phyloP scores from a whole-genome alignment of 495 filamentous ascomycete species.

The Chaetomium cochliodes region DNA sequence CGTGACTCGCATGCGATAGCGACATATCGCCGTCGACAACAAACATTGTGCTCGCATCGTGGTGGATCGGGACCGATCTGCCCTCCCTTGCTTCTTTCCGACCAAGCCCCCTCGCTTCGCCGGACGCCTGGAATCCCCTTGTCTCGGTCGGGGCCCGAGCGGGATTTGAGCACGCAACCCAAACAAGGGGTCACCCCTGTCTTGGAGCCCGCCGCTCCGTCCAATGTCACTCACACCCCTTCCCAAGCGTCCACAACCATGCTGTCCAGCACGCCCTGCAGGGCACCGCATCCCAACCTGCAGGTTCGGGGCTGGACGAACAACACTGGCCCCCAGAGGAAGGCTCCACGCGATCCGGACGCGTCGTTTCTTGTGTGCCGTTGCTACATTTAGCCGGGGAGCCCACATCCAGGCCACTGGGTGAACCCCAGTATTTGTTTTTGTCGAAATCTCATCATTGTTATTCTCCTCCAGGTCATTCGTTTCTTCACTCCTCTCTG shows the following conservation, averaged over 20 bases:
- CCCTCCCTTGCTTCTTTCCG: constrained; percentile 2
- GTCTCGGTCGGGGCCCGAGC: constrained; percentile 4
- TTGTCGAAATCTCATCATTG: constrained; percentile 9
- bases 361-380: constrained; percentile 22
- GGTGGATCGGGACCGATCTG: constrained; percentile 15
- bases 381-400: constrained; percentile 31
- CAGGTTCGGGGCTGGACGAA: constrained; percentile 24
- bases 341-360: constrained; percentile 28
- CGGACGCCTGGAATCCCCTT: neutral
- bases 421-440: constrained; percentile 19
- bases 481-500: neutral
- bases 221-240: constrained; percentile 3
- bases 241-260: constrained; percentile 8
- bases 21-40: constrained; percentile 6
- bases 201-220: neutral
- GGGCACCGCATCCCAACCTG: constrained; percentile 28
- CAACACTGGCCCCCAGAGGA: constrained; percentile 25
- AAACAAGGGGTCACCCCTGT: neutral
- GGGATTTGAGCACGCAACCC: constrained; percentile 5
- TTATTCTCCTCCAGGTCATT: constrained; percentile 6
- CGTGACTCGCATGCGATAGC: neutral
- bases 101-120: neutral
- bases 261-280: constrained; percentile 9
- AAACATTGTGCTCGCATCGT: neutral
- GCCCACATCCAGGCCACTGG: constrained; percentile 21